Evolutionary conservation across 345 rosid species (phyloP).

Genomic region (Capsella bursapastoris): DNA sequence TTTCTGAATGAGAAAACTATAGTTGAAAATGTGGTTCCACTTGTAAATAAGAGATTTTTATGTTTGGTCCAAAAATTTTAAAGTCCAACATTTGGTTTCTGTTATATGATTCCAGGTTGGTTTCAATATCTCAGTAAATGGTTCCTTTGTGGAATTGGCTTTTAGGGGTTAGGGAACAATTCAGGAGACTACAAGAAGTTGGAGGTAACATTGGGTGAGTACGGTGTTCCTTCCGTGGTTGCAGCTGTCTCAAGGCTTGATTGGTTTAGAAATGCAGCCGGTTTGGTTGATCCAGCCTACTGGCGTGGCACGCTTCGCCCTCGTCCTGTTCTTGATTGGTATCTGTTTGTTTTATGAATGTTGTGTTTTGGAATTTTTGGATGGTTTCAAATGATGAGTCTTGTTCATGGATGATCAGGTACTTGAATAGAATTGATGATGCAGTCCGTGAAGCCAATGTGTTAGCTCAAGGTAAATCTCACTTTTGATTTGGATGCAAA

Average conservation of each 20-base stretch:
- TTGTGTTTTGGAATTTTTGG: not conserved
- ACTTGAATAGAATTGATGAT: slow-evolving; percentile 70
- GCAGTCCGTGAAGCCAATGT: slow-evolving; percentile 80
- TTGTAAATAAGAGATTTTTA: not conserved
- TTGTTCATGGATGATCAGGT: slow-evolving; percentile 52
- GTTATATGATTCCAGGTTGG: slow-evolving; percentile 1
- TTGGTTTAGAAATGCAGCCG: slow-evolving; percentile 95
- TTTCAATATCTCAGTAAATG: not conserved
- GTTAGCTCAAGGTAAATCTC: slow-evolving; percentile 58
- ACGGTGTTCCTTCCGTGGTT: slow-evolving; percentile 69
- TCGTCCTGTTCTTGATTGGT: slow-evolving; percentile 97
- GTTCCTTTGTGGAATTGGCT: slow-evolving; percentile 10
- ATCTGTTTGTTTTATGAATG: not conserved
- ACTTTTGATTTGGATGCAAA: not conserved
- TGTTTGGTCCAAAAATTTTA: not conserved
- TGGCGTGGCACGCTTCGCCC: slow-evolving; percentile 92
- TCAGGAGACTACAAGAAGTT: slow-evolving; percentile 76
- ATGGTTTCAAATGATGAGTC: slow-evolving; percentile 18
- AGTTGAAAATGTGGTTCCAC: slow-evolving; percentile 3
- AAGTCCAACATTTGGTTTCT: slow-evolving; percentile 23
- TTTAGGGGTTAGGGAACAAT: slow-evolving; percentile 91
- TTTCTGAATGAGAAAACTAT: not conserved
- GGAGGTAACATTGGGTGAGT: slow-evolving; percentile 57
- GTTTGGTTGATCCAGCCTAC: slow-evolving; percentile 80
- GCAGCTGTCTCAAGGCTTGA: slow-evolving; percentile 81